Evolutionary conservation across 768 basidiomycete genomes (phyloP).

Genomic region (Boletus vermiculosoides): DNA sequence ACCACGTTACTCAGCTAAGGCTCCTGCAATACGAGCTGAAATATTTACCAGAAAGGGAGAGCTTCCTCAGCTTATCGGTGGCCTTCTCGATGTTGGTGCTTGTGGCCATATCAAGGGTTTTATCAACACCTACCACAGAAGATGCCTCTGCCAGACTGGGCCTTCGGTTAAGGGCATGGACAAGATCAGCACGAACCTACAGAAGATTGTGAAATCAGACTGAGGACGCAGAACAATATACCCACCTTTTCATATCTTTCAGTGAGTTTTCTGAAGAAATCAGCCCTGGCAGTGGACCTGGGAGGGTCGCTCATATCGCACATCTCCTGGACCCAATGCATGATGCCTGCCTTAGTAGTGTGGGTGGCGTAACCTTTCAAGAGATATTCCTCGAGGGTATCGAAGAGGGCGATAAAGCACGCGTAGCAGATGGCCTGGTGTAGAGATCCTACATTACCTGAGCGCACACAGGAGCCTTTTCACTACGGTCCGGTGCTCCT

Average conservation of each 20-base stretch:
- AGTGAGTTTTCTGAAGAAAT: not conserved
- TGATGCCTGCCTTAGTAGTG: not conserved
- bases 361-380: not conserved
- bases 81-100: not conserved
- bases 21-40: not conserved
- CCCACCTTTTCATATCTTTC: not conserved
- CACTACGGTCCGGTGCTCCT: too few relatives aligned
- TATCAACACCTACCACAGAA: not conserved
- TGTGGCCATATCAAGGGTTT: too few relatives aligned
- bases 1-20: not conserved
- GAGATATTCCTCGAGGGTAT: not conserved
- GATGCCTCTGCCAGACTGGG: not conserved
- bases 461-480: too few relatives aligned
- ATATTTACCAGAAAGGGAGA: not conserved
- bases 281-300: not conserved
- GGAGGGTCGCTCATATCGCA: not conserved
- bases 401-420: constrained; percentile 9
- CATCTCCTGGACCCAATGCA: not conserved
- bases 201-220: not conserved
- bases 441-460: too few relatives aligned
- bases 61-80: not conserved
- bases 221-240: too few relatives aligned
- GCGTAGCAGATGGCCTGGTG: not conserved
- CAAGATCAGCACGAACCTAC: not conserved
- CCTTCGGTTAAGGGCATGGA: not conserved